Evolutionary conservation across 1,284 basidiomycete species (phyloP), one percentile per base, ranked within the genome.

Genomic region (Trichosporon sp.): DNA sequence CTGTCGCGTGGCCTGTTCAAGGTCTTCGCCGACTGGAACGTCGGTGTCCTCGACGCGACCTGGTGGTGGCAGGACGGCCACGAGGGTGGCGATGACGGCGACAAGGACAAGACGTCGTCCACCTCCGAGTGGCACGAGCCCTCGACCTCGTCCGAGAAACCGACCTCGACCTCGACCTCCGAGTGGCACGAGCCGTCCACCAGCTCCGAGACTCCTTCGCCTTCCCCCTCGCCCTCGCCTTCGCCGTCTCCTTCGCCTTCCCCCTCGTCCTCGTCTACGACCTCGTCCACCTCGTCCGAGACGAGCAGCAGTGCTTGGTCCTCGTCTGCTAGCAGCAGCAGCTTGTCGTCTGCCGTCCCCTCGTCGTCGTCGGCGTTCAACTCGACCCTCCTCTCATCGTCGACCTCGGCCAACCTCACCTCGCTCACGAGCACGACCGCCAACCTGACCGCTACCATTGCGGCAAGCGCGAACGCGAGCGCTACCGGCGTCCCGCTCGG

Each of bases 341-440:
- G 19, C 51, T 56, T 2, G 19, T 56, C 56, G 31, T 12, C 31
- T 16, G 56, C 56, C 56, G 38, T 12, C 11, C 38, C 38, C 12
- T 21, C 32, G 11, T 6, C 32, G 11, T 6, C 31, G 11, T 32
- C 56, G 3, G 12, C 56, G 56, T 66, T 51, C 51, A 68, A 73
- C 68, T 75, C 73, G 67, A 74, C 71, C 37, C 70, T 73, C 70
- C 75, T 74, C 71, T 75, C 77, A 14, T 69, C 73, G 43, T 72
- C 78, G 38, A 68, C 69, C 61, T 21, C 67, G 31, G 56, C 67
- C 12, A 61, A 61, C 56, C 32, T 61, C 31, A 61, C 56, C 56
- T 61, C 56, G 16, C 56, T 19, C 31, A 14, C 56, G 31, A 16
- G 14, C 31, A 31, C 26, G 56, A 35, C 56, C 56, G 31, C 56